Evolutionary conservation across 768 basidiomycete species (phyloP).

Genomic region (Leccinellum rugosiceps): DNA sequence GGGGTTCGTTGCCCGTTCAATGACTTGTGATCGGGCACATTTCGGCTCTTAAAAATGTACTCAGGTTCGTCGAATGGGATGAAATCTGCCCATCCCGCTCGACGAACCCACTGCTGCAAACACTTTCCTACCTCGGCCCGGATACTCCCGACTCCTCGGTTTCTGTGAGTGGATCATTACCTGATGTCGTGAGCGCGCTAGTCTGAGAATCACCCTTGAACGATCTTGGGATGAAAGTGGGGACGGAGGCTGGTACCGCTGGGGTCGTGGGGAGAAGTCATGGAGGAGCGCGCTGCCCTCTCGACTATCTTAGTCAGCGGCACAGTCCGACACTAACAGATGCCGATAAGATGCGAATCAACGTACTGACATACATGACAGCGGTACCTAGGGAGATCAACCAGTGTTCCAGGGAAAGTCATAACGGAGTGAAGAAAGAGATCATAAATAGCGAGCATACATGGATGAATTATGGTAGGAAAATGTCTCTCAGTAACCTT

Average conservation of each 20-base stretch:
- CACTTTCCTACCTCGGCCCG: neutral
- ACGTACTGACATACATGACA: neutral
- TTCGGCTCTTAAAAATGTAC: constrained; percentile 36
- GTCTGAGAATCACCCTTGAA: no score
- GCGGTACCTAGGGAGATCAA: neutral
- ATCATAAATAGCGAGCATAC: neutral
- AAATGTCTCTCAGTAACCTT: neutral
- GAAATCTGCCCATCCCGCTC: neutral
- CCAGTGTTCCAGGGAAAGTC: neutral
- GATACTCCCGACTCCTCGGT: neutral
- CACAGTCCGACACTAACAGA: neutral
- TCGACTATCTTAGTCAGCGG: neutral
- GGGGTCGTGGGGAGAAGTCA: no score
- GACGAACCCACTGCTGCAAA: neutral
- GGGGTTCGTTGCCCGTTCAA: constrained; percentile 17
- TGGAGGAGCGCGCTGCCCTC: no score
- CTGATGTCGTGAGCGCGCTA: no score
- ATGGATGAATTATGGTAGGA: neutral
- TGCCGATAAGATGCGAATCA: neutral
- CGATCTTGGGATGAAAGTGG: no score
- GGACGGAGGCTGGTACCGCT: no score
- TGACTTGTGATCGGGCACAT: constrained; percentile 27
- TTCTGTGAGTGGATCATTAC: no score
- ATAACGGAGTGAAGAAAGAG: neutral
- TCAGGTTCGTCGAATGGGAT: neutral